Conservation (phyloP, 2,329 filamentous ascomycete genomes). For the Alternaria consortialis region DNA sequence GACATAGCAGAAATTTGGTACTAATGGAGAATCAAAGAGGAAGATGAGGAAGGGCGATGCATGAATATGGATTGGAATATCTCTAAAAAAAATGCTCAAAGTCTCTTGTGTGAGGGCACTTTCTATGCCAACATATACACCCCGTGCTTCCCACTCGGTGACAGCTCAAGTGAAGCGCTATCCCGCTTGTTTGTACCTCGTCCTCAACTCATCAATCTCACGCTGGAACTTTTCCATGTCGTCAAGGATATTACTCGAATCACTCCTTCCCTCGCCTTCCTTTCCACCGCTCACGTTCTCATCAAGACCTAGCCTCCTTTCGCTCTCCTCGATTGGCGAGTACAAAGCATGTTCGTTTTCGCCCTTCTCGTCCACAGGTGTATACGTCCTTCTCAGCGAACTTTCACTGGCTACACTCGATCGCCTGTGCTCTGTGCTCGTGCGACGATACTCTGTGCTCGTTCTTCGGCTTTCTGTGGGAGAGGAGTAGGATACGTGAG, state of each 20-base stretch:
- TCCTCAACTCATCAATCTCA: constrained; percentile 51
- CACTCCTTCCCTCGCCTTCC: constrained; percentile 17
- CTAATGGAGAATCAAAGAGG: not conserved
- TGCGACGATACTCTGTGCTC: constrained; percentile 38
- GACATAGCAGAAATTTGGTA: no score
- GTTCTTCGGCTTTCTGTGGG: constrained; percentile 41
- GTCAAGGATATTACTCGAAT: constrained; percentile 44
- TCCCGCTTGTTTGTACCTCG: constrained; percentile 31
- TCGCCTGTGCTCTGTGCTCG: constrained; percentile 43
- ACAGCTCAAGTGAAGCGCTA: not conserved
- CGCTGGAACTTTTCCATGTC: constrained; percentile 53
- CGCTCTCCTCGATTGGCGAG: constrained; percentile 39
- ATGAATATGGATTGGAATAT: not conserved
- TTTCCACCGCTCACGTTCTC: not conserved
- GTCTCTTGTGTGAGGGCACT: not conserved
- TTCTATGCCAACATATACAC: not conserved
- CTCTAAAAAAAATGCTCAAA: not conserved
- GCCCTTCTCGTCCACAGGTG: constrained; percentile 24
- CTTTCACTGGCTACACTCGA: constrained; percentile 46
- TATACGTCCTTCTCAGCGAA: constrained; percentile 39
- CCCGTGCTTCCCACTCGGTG: not conserved
- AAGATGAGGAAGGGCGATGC: not conserved
- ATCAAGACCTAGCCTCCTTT: constrained; percentile 23
- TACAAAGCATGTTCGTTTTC: constrained; percentile 37
- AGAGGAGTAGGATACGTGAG: constrained; percentile 20